Evolutionary conservation across 805 yeast genomes (phyloP).

Genomic region (Tetrapisispora pingtungensis): DNA sequence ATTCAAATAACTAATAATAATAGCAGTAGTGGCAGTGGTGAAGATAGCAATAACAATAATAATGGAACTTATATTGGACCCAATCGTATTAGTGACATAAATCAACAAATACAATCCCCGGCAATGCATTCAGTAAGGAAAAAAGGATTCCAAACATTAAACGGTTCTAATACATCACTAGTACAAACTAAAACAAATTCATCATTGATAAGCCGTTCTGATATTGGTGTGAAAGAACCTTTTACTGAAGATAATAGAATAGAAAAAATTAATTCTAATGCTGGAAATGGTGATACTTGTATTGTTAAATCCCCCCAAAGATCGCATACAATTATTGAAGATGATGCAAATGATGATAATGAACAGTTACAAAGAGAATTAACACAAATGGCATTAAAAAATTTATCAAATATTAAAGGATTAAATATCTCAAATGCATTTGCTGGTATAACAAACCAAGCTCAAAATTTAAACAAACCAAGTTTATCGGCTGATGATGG

Average conservation of each 20-base stretch:
- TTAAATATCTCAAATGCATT: background rate
- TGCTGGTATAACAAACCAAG: background rate
- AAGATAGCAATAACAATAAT: background rate
- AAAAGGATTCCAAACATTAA: conserved; percentile 16
- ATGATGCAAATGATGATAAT: conserved; percentile 21
- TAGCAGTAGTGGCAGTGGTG: background rate
- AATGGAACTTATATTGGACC: conserved; percentile 1
- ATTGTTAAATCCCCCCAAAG: background rate
- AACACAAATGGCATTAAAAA: conserved; percentile 33
- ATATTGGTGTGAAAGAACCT: conserved; percentile 27
- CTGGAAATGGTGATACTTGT: background rate
- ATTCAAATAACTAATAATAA: conserved; percentile 13
- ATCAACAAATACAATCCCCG: conserved; percentile 34
- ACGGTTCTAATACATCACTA: background rate
- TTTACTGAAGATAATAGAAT: conserved; percentile 25
- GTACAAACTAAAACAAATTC: background rate
- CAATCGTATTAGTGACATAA: conserved; percentile 21
- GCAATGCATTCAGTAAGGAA: conserved; percentile 31
- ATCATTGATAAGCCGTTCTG: background rate
- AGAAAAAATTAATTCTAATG: background rate
- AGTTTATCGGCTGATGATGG: background rate
- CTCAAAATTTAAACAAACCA: background rate
- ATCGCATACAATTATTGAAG: conserved; percentile 3
- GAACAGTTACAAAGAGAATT: conserved; percentile 27
- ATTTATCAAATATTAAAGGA: conserved; percentile 25